Base-by-base conservation (phyloP, 2,329 filamentous ascomycete species). In the Xylariaceae sp. region DNA sequence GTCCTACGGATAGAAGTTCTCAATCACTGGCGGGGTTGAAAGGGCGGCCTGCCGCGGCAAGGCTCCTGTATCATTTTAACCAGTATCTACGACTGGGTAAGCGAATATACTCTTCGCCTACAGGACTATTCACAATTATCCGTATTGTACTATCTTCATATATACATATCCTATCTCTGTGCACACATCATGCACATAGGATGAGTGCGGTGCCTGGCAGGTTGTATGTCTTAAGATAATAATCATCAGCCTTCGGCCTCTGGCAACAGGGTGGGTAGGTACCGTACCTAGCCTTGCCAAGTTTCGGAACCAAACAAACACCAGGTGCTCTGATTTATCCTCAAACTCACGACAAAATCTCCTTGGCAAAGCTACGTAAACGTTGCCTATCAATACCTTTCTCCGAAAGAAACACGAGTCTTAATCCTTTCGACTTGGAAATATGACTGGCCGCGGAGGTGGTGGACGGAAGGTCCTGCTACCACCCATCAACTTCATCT, bases 401-500 rank as follows among this genome's bases (percentile, higher is more conserved):
- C 3, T 11, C 8, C 35, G 5, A 37, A 37, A 7, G 40, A 30
- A n/a, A n/a, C 4, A 47, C 1, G 11, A 26, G 27, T 7, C 12
- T 34, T 30, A 5, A 40, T 29, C 29, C 4, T 9, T 42, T 27
- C 45, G 11, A 37, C 4, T 37, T 3, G 35, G 53, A 64, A 73
- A 63, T 55, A 84, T 84, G 80, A 80, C 79, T 64, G 81, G 81
- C 67, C 79, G 81, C 66, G 79, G 78, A 65, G 80, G 79, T 68
- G 80, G 80, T 68, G 77, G 78, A 66, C 80, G 80, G 72, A 79
- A 80, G 65, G 80, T 84, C 63, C 69, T 84, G 64, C 74, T 84
- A 52, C 80, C 80, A 55, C 81, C 80, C 40, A 84, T 84, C 76
- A 91, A 94, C 74, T 91, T 91, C 73, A 92, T 94, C 72, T 94